Conservation (phyloP, 805 yeast species). For the Clavispora carvajalis region DNA sequence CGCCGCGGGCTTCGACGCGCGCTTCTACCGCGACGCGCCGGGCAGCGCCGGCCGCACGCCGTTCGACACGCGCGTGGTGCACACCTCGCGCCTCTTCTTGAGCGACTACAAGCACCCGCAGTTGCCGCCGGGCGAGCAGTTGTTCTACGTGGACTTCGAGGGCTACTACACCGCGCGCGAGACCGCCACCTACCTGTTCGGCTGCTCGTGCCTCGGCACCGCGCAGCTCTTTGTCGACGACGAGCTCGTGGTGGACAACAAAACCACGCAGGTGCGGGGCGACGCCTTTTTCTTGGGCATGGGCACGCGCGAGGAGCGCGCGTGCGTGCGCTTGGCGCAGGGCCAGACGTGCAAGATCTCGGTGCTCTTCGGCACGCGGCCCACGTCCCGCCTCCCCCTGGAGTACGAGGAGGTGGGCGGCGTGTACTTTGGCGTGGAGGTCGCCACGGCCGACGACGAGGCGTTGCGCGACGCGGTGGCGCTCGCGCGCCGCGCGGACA, state of each 20-base stretch:
- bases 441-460: conserved; percentile 16
- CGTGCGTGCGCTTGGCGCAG: conserved; percentile 31
- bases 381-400: conserved; percentile 24
- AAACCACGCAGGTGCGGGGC: conserved; percentile 46
- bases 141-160: conserved; percentile 41
- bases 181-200: conserved; percentile 47
- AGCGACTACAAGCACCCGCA: conserved; percentile 13
- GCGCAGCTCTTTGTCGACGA: conserved; percentile 51
- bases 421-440: conserved; percentile 22
- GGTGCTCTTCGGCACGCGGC: conserved; percentile 49
- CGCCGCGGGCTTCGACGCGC: conserved; percentile 19
- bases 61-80: conserved; percentile 21
- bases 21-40: conserved; percentile 25
- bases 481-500: conserved; percentile 23
- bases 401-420: conserved; percentile 20
- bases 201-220: conserved; percentile 49
- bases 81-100: conserved; percentile 13
- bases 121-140: conserved; percentile 12
- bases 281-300: conserved; percentile 44
- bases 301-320: conserved; percentile 50
- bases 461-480: conserved; percentile 22
- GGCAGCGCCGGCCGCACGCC: conserved; percentile 17
- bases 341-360: conserved; percentile 43
- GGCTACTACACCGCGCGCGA: conserved; percentile 43
- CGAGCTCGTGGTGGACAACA: conserved; percentile 50